Percentiles rank a stretch among this genome's conserved stretches.
Evolutionary conservation across 441 rosid species (phyloP).

Genomic region (Syzygium syzygioides): DNA sequence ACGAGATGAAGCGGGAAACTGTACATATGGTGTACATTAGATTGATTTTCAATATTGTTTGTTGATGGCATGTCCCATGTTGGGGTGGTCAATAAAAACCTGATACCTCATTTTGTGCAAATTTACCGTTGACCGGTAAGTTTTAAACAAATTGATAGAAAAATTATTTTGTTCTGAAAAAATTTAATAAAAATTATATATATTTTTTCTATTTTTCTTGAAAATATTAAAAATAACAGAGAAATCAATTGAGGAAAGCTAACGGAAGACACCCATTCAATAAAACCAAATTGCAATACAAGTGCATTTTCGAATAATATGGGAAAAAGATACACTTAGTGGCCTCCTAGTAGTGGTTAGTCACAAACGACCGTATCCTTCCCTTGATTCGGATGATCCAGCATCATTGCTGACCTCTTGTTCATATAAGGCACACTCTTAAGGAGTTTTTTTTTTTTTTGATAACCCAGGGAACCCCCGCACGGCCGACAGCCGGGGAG

Average conservation of each 20-base stretch:
- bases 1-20: background rate
- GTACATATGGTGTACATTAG: background rate
- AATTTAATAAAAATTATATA: background rate
- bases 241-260: background rate
- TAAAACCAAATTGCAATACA: background rate
- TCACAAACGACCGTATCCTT: background rate
- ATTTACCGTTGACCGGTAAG: fast-evolving
- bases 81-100: background rate
- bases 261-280: background rate
- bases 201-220: fast-evolving
- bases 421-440: background rate
- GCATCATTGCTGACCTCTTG: background rate
- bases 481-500: too few species aligned
- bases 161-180: fast-evolving
- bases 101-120: background rate
- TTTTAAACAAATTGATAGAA: background rate
- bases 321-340: fast-evolving
- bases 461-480: too few species aligned
- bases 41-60: background rate
- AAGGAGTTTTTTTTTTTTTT: too few species aligned
- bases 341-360: background rate
- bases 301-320: background rate
- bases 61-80: background rate
- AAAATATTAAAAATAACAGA: background rate
- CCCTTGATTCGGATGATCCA: background rate